Evolutionary conservation across 2,329 filamentous ascomycete genomes (phyloP), one percentile per base, ranked within the genome.

Genomic region (Stachybotrys chartarum): DNA sequence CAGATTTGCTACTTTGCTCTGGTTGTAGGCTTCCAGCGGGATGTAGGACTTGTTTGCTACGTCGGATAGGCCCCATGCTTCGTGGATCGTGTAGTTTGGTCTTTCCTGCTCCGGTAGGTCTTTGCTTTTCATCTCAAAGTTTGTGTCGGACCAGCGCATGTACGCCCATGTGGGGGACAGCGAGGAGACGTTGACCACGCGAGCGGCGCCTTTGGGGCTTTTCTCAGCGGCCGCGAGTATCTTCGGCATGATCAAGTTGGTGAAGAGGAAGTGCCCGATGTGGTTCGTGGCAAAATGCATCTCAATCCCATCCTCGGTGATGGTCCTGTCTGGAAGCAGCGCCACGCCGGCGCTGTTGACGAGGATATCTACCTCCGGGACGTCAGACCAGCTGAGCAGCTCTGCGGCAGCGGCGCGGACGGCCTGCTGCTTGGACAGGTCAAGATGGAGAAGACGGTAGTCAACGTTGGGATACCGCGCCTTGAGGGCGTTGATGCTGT

Each of bases 151-250:
- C 59, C 72, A 77, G 6, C 73, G 64, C 18, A 78, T 61, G 5
- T 68, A 68, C 4, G 63, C 61, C 16, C 74, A 39, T 14, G 66
- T 64, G 59, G 78, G 68, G 5, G 73, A 75, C 35, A 70, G 63
- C 56, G 75, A 75, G 18, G 68, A 68, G n/a, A 79, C 63, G 55
- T 70, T 75, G 7, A 79, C 69, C 12, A 79, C 59, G 5, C 72
- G 65, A 68, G 64, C 58, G 18, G 67, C 61, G 52, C 64, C 64
- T 39, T 61, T 61, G 5, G 70, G 63, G 59, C 60, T 58, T 11
- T 53, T 57, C 10, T 60, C 17, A 1, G 68, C 56, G 1, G 64
- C 61, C 2, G 65, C 58, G 16, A 68, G 56, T 7, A 76, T 57
- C 60, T 70, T 72, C 5, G 60, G 58, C 58, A 70, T 63, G 53